Percentiles rank a stretch among this genome's conserved stretches.
These are phyloP conservation scores for Mortierella antarctica DNA, from an alignment of 192 early-diverging fungal genomes.

Conservation along the genomic window DNA sequence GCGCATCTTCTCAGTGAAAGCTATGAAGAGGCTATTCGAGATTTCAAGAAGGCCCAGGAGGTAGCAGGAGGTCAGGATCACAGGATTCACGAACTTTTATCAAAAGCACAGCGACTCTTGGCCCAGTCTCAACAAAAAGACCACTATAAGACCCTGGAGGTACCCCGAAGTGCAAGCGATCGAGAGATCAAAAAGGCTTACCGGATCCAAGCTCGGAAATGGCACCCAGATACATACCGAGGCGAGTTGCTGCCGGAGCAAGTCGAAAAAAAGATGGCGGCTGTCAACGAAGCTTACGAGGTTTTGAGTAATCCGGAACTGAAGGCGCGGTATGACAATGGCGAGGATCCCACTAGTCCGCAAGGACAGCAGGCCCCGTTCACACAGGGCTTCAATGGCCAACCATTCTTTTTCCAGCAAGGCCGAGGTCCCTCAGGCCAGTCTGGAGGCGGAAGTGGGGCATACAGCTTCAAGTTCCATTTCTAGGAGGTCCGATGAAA, in stretches of 20 bases:
- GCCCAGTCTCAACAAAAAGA: slow-evolving; percentile 76
- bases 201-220: slow-evolving; percentile 87
- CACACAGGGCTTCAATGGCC: slow-evolving; percentile 61
- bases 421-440: slow-evolving; percentile 58
- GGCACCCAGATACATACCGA: slow-evolving; percentile 84
- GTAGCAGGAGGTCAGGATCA: slow-evolving; percentile 64
- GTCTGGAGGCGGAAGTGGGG: slow-evolving; percentile 30
- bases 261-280: slow-evolving; percentile 90
- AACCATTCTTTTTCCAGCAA: slow-evolving; percentile 65
- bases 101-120: slow-evolving; percentile 68
- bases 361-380: slow-evolving; percentile 60
- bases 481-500: slow-evolving; percentile 8
- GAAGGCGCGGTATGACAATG: slow-evolving; percentile 76
- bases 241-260: slow-evolving; percentile 82
- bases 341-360: slow-evolving; percentile 83
- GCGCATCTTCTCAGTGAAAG: slow-evolving; percentile 73
- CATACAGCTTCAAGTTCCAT: slow-evolving; percentile 56
- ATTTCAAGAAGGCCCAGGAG: slow-evolving; percentile 79
- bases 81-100: slow-evolving; percentile 64
- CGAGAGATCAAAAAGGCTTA: slow-evolving; percentile 93
- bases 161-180: slow-evolving; percentile 76
- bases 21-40: slow-evolving; percentile 81
- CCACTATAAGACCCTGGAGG: slow-evolving; percentile 96
- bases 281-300: slow-evolving; percentile 94
- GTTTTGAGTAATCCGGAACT: slow-evolving; percentile 76